phyloP scores from a whole-genome alignment of 257 asterid genomes.

The Coffea eugenioides region DNA sequence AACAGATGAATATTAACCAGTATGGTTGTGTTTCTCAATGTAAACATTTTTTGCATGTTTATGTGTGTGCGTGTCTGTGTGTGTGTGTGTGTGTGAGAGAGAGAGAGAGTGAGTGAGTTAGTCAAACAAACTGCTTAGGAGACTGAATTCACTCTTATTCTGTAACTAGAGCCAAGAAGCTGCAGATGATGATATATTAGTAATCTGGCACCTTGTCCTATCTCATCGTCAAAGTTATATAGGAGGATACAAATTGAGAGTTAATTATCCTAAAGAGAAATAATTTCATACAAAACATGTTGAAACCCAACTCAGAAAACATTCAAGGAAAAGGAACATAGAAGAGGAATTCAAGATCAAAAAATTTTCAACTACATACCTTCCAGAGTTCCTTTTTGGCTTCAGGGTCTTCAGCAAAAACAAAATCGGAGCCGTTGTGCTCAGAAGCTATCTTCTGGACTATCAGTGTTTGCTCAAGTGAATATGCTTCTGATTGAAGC shows the following conservation, averaged over 20 bases:
- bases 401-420: slow-evolving; percentile 85
- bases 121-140: neutral
- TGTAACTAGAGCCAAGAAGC: neutral
- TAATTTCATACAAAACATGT: neutral
- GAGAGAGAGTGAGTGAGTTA: neutral
- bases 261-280: neutral
- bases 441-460: slow-evolving; percentile 90
- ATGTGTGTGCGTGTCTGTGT: neutral
- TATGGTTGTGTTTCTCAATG: neutral
- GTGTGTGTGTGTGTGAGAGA: neutral
- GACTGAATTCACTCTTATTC: neutral
- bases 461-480: slow-evolving; percentile 82
- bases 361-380: slow-evolving; percentile 33
- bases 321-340: neutral
- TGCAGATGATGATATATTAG: neutral
- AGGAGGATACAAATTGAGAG: neutral
- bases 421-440: slow-evolving; percentile 86
- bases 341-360: neutral
- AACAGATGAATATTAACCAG: too few species aligned
- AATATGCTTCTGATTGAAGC: slow-evolving; percentile 65
- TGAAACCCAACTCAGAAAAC: neutral
- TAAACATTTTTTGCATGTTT: neutral
- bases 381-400: slow-evolving; percentile 94
- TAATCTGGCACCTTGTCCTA: neutral
- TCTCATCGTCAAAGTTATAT: neutral